These are phyloP conservation scores for Ilyonectria destructans DNA, from an alignment of 2,329 filamentous ascomycete species.

Conservation along the genomic window DNA sequence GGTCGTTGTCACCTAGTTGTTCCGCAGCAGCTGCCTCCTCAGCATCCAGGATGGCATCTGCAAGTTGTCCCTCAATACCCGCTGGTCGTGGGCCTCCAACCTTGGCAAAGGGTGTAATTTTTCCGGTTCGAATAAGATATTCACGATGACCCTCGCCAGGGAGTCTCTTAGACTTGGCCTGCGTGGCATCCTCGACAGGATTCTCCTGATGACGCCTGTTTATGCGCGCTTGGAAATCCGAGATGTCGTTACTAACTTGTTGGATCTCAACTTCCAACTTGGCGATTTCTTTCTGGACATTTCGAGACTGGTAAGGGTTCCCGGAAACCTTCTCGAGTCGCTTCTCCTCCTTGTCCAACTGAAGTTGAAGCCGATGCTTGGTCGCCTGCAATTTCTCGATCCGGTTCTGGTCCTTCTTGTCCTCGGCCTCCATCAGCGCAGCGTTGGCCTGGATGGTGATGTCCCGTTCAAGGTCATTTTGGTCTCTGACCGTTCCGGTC, in stretches of 20 bases:
- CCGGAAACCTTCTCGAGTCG: conserved; percentile 61
- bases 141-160: conserved; percentile 89
- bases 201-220: conserved; percentile 77
- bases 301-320: conserved; percentile 68
- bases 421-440: conserved; percentile 74
- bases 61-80: conserved; percentile 78
- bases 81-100: conserved; percentile 76
- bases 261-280: conserved; percentile 77
- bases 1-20: conserved; percentile 58
- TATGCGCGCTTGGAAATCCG: conserved; percentile 87
- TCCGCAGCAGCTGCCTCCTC: conserved; percentile 77
- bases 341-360: conserved; percentile 72
- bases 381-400: conserved; percentile 72
- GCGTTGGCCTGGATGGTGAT: conserved; percentile 78
- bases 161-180: conserved; percentile 71
- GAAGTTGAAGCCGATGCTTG: conserved; percentile 74
- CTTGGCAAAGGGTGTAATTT: conserved; percentile 95
- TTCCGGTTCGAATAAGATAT: conserved; percentile 94
- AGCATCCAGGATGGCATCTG: conserved; percentile 85
- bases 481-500: conserved; percentile 82
- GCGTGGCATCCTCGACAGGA: conserved; percentile 60
- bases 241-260: conserved; percentile 79
- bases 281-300: conserved; percentile 76
- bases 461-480: conserved; percentile 92
- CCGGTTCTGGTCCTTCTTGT: conserved; percentile 74